A percentile compares a stretch with the other conserved stretches of the same genome.
These are phyloP conservation scores for Cladorrhinum samala DNA, from an alignment of 495 filamentous ascomycete genomes.

Conservation along the genomic window DNA sequence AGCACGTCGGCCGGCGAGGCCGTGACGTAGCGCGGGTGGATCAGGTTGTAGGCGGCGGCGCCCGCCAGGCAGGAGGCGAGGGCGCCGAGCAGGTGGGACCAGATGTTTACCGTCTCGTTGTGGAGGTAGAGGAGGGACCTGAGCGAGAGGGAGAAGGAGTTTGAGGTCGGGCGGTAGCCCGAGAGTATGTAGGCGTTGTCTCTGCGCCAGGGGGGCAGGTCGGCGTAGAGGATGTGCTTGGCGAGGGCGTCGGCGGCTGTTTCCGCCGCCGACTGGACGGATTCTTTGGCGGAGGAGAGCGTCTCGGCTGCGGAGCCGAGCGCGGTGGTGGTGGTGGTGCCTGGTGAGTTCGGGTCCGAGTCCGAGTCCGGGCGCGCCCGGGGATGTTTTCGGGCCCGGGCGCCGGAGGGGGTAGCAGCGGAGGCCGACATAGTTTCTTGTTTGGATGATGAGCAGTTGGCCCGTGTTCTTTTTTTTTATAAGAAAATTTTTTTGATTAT, in stretches of 20 bases:
- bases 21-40: slow-evolving; percentile 61
- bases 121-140: slow-evolving; percentile 41
- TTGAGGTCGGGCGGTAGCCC: slow-evolving; percentile 37
- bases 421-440: no score
- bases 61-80: slow-evolving; percentile 39
- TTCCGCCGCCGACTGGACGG: slow-evolving; percentile 23
- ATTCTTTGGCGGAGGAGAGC: slow-evolving; percentile 26
- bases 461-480: no score
- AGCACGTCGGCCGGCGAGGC: slow-evolving; percentile 59
- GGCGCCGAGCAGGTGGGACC: slow-evolving; percentile 71
- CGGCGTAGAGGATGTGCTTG: slow-evolving; percentile 26
- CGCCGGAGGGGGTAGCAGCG: no score
- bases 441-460: background rate
- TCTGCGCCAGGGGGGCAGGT: slow-evolving; percentile 39
- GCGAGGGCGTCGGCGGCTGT: slow-evolving; percentile 23
- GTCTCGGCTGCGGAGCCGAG: no score
- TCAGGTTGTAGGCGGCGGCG: slow-evolving; percentile 25
- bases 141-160: slow-evolving; percentile 34
- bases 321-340: slow-evolving; percentile 10
- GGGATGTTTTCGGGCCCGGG: background rate
- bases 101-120: slow-evolving; percentile 95
- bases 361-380: background rate
- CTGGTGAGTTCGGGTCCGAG: background rate
- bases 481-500: no score
- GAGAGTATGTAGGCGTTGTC: slow-evolving; percentile 40